Percentiles rank a stretch among this genome's conserved stretches.
These are phyloP conservation scores for Fusarium duplospermum DNA, from an alignment of 2,329 filamentous ascomycete genomes.

Conservation along the genomic window DNA sequence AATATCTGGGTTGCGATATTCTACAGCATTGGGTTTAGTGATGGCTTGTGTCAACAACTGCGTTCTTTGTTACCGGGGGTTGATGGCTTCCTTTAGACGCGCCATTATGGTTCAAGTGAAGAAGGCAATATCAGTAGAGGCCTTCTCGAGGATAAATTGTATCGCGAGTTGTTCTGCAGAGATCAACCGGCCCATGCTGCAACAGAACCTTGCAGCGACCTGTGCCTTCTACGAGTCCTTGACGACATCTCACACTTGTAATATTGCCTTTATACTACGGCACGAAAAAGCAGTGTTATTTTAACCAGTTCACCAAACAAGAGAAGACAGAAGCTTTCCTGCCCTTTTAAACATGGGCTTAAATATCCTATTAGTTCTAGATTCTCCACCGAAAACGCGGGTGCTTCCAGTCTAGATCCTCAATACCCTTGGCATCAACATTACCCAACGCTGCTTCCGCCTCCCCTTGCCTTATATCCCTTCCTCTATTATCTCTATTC, in stretches of 20 bases:
- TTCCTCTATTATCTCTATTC: neutral
- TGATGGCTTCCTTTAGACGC: neutral
- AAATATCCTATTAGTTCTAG: neutral
- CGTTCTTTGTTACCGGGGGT: neutral
- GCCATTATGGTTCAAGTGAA: neutral
- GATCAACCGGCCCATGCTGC: neutral
- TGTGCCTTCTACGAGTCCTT: neutral
- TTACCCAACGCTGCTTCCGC: neutral
- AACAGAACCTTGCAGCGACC: neutral
- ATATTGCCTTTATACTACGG: neutral
- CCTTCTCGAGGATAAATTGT: neutral
- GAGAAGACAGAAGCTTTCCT: neutral
- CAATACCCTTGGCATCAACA: neutral
- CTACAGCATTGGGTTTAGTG: neutral
- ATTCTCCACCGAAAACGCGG: neutral
- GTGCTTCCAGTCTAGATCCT: neutral
- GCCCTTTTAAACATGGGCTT: neutral
- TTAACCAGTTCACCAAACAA: neutral
- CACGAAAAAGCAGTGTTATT: neutral
- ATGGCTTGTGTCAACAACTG: neutral
- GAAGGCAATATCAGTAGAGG: neutral
- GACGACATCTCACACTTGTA: neutral
- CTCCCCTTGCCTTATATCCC: neutral
- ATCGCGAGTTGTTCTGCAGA: neutral
- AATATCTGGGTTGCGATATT: neutral